Percentiles rank a stretch among this genome's conserved stretches.
Conservation (phyloP, 139 green algal species). For the Closterium sp. region DNA sequence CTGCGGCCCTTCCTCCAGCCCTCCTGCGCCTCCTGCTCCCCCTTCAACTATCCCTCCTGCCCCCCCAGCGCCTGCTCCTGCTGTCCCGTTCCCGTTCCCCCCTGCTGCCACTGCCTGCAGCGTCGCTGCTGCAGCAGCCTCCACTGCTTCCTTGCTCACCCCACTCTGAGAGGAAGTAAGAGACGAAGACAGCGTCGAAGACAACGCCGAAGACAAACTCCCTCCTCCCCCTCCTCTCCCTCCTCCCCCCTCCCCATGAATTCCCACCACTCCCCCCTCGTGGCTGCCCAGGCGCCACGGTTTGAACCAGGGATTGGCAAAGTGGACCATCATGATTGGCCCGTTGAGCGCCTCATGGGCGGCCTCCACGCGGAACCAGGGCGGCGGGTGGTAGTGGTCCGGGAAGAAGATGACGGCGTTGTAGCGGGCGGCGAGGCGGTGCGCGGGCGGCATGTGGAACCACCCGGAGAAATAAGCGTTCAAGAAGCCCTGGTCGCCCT, state of each 20-base stretch:
- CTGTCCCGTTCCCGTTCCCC: neutral
- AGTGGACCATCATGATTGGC: slow-evolving; percentile 35
- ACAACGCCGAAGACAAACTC: neutral
- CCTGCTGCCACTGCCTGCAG: neutral
- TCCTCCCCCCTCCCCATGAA: neutral
- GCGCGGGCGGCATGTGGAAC: slow-evolving; percentile 29
- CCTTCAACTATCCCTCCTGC: no score
- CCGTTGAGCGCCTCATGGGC: slow-evolving; percentile 25
- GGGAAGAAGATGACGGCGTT: slow-evolving; percentile 50
- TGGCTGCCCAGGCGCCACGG: slow-evolving; percentile 23
- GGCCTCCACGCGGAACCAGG: slow-evolving; percentile 42
- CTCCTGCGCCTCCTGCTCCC: neutral
- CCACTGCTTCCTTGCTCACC: neutral
- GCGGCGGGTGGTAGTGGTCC: slow-evolving; percentile 38
- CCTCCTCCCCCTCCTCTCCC: neutral
- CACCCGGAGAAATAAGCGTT: slow-evolving; percentile 42
- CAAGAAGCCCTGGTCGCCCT: slow-evolving; percentile 43
- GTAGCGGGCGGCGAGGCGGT: slow-evolving; percentile 35
- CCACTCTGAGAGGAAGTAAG: neutral
- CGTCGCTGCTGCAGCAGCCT: neutral
- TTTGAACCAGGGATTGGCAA: slow-evolving; percentile 50
- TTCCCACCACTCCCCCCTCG: neutral
- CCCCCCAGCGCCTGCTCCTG: neutral
- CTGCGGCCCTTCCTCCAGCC: neutral
- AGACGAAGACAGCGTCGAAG: neutral